Evolutionary conservation across 768 basidiomycete genomes (phyloP).

Genomic region (Myochromella boudieri): DNA sequence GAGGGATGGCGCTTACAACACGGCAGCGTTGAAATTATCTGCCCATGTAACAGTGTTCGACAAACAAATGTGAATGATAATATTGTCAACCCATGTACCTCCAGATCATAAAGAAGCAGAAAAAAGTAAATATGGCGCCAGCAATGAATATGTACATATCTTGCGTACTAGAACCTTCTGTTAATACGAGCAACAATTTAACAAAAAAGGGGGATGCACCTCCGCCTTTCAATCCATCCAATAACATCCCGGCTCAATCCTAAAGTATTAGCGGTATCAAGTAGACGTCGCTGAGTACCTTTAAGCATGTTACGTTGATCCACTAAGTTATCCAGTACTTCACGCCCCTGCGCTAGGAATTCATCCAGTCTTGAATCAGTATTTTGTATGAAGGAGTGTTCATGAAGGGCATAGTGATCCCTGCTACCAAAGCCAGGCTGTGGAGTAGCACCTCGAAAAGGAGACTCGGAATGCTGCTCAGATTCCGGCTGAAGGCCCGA

Average conservation of each 20-base stretch:
- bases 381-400: conserved; percentile 86
- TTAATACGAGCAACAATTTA: not conserved
- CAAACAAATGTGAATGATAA: too few relatives aligned
- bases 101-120: conserved; percentile 94
- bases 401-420: conserved; percentile 79
- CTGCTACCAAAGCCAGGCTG: conserved; percentile 55
- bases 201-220: conserved; percentile 46
- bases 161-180: conserved; percentile 63
- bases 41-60: too few relatives aligned
- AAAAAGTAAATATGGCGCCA: conserved; percentile 84
- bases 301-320: conserved; percentile 94
- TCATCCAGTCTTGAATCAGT: conserved; percentile 84
- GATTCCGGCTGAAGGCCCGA: conserved; percentile 49
- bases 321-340: conserved; percentile 87
- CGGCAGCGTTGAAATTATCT: conserved; percentile 16
- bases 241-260: conserved; percentile 94
- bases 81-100: conserved; percentile 78
- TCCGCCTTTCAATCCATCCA: conserved; percentile 94
- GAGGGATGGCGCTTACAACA: conserved; percentile 15
- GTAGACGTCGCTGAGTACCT: conserved; percentile 84
- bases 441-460: conserved; percentile 67
- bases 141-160: conserved; percentile 93
- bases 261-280: conserved; percentile 92
- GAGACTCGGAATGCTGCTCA: conserved; percentile 72
- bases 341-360: conserved; percentile 89